Base-by-base conservation (phyloP, 345 rosid species). In the Streptanthus diversifolius region DNA sequence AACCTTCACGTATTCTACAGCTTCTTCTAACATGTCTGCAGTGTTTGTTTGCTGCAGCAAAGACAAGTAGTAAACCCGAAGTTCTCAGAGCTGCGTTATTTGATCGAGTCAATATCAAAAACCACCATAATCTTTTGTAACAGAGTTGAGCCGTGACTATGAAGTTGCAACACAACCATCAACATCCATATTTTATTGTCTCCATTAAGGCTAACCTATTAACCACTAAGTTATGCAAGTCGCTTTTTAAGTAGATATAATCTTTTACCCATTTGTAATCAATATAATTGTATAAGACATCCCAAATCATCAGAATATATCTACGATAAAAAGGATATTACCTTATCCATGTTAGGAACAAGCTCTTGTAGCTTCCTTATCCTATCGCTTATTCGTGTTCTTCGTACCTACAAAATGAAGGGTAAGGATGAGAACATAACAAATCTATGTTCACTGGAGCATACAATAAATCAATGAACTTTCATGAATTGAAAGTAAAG, bases 311-410 rank as follows among this genome's bases (percentile, higher is more conserved):
- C 25, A 54, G 8, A 72, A n/a, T 15, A 4, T 18, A 54, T 7
- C 19, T 63, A 41, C 0, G 4, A 15, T 39, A 21, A 1, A 52
- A 48, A 15, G 0, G 6, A 36, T 27, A 12, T 48, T 75, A 86
- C 97, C 93, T 90, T 90, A 68, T 88, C 90, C 97, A 88, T 90
- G 81, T 90, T 84, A 0, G 97, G 97, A 62, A 90, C 91, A 65
- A 90, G 92, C 25, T 90, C 97, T 74, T 90, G 97, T 66, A 90
- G 87, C 88, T 63, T 72, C 55, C 63, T 72, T 63, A 72, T 63
- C 13, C 70, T 44, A 41, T 72, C 76, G 5, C 97, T 90, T 29
- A 90, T 90, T 43, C 86, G 77, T 0, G 93, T 86, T 76, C 93
- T 88, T 59, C 97, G 82, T 64, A 88, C 90, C 97, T 90, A 61